These are phyloP conservation scores for Sphaceloma murrayae DNA, from an alignment of 2,329 filamentous ascomycete species.

Conservation along the genomic window DNA sequence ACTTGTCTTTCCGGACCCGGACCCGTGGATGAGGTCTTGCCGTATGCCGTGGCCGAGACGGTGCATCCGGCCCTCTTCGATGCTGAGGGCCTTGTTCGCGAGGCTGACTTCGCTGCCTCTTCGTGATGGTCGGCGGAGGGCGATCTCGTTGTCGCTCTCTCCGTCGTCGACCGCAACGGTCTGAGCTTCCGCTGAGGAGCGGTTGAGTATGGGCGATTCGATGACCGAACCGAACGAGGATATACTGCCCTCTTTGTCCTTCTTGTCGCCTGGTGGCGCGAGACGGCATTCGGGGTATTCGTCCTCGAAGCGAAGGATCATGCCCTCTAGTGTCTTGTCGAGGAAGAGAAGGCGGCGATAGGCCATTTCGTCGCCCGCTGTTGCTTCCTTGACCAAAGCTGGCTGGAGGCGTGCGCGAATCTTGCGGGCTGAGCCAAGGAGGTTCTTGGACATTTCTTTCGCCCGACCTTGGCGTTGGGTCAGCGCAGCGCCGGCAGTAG, in stretches of 20 bases:
- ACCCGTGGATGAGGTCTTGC: conserved; percentile 49
- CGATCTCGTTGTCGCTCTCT: conserved; percentile 28
- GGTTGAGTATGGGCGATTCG: conserved; percentile 20
- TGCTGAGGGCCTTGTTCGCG: conserved; percentile 52
- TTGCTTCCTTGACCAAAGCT: conserved; percentile 65
- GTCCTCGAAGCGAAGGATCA: conserved; percentile 92
- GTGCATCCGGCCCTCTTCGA: conserved; percentile 62
- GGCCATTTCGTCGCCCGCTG: conserved; percentile 60
- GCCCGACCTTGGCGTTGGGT: conserved; percentile 50
- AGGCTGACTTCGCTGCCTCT: conserved; percentile 59
- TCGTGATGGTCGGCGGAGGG: conserved; percentile 40
- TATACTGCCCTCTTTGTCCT: conserved; percentile 10
- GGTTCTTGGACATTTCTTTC: conserved; percentile 85
- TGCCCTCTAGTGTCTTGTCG: conserved; percentile 75
- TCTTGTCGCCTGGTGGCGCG: conserved; percentile 20
- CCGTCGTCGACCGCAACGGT: conserved; percentile 23
- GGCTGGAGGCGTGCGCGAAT: conserved; percentile 76
- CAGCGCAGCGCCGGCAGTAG: background rate
- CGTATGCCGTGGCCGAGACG: conserved; percentile 58
- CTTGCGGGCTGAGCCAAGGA: conserved; percentile 79
- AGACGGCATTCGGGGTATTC: conserved; percentile 85
- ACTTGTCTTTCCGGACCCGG: background rate
- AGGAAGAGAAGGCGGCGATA: conserved; percentile 79
- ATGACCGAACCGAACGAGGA: conserved; percentile 7
- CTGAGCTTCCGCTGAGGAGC: conserved; percentile 1